Evolutionary conservation across 192 early-diverging fungal genomes (phyloP), one percentile per base, ranked within the genome.

Genomic region (Geranomyces variabilis): DNA sequence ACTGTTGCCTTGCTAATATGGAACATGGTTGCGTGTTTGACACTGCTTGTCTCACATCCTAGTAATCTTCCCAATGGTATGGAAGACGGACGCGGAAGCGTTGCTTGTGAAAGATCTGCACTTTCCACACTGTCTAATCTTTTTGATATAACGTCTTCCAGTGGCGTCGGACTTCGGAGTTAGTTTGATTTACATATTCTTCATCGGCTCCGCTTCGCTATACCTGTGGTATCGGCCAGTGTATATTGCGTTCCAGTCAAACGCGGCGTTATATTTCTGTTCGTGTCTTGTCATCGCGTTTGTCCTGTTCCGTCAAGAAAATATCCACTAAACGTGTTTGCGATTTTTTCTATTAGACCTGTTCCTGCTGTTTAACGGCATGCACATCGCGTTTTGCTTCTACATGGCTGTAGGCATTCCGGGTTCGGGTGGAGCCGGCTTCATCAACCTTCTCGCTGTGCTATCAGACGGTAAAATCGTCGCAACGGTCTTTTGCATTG

Each of bases 391-490:
- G 34, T 70, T 90, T 73, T 80, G 90, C 4, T 84, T 87, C 47
- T 94, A 95, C 81, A 94, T 93, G 93, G 87, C 90, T 3, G 86
- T 93, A 63, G 94, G 94, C 43, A 90, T 95, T 72, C 91, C 92
- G 2, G 88, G 88, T 34, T 89, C 89, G 31, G 93, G 93, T 36
- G 87, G 90, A 22, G 91, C 88, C 28, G 93, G 92, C 14, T 83
- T 95, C 61, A 93, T 95, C 45, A 88, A 91, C 70, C 80, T 92
- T 70, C 79, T 95, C 13, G 84, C 86, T 47, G 84, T 90, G 30
- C 81, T 93, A 8, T 48, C 78, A 30, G 71, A 77, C 69, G 78
- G 75, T 15, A 77, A 79, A 48, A 30, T 74, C 26, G 60, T 77
- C 14, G 72, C 69, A 7, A 70, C 53, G 0, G 72, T 74, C 24